Base-by-base conservation (phyloP, 106 monocot species). In the Acanthochlamys bracteata region DNA sequence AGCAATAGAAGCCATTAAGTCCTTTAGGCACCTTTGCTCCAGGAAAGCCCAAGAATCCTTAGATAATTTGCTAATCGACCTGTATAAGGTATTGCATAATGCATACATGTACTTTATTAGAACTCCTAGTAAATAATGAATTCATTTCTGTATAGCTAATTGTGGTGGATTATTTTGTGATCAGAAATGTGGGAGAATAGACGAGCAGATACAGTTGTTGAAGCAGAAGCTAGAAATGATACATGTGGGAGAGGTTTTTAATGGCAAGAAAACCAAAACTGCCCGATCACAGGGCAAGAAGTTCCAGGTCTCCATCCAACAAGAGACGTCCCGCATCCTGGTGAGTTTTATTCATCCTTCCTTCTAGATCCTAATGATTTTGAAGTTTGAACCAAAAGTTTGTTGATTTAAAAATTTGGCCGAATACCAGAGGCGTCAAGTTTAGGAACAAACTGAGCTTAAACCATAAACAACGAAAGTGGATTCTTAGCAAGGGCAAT, bases 11-110 rank as follows among this genome's bases (percentile, higher is more conserved):
- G 91, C 83, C 59, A 82, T 92, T 76, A 74, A 41, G 63, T 92
- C 86, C 41, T 83, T 84, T 59, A 68, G 91, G 53, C 74, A 84
- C 22, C 78, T 72, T 41, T 92, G 86, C 78, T 76, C 83, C 40
- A 81, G 76, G 53, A 80, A 86, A 55, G 76, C 86, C 0, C 91
- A 92, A 56, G 91, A 92, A 41, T 92, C 91, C 69, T 71, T 92
- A 14, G 91, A 92, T 76, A 92, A 92, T 64, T 70, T 92, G 24
- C 91, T 92, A 40, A 71, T 92, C 20, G 91, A 92, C 59, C 83
- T 92, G n/a, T 86, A 82, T 71, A 92, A 92, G 80, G 83, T 88
- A 24, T 54, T 6, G 53, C 53, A 19, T 54, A 20, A 20, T 21
- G 55, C 10, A 10, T 55, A 19, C n/a, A 4, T 1, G 17, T 55